phyloP scores from a whole-genome alignment of 345 rosid species.

The Populus davidiana region DNA sequence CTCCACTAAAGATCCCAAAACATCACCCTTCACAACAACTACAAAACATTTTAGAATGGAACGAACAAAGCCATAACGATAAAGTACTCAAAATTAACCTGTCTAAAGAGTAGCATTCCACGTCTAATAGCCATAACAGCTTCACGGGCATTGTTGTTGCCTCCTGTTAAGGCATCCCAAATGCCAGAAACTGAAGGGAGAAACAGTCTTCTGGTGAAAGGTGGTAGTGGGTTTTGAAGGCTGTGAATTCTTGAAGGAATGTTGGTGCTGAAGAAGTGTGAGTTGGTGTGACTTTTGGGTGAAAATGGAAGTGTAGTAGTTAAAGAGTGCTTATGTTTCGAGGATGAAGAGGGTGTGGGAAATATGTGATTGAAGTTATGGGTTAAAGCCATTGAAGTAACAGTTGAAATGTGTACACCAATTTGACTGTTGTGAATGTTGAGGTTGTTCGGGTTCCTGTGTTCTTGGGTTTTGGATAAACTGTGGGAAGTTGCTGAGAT shows the following conservation, averaged over 20 bases:
- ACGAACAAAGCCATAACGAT: background rate
- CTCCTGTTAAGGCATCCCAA: constrained; percentile 85
- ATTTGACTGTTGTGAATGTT: background rate
- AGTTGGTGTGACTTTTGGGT: constrained; percentile 17
- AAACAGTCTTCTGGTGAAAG: constrained; percentile 57
- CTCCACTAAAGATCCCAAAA: constrained; percentile 61
- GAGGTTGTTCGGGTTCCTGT: background rate
- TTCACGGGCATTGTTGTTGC: constrained; percentile 52
- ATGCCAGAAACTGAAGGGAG: constrained; percentile 72
- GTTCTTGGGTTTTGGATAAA: background rate
- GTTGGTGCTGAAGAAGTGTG: constrained; percentile 12
- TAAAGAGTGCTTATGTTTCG: background rate
- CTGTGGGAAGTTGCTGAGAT: background rate
- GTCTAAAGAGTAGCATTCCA: constrained; percentile 78
- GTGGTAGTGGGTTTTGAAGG: constrained; percentile 34
- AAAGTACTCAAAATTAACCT: constrained; percentile 39
- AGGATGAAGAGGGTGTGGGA: background rate
- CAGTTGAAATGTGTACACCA: background rate
- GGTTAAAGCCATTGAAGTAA: background rate
- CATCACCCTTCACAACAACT: constrained; percentile 61
- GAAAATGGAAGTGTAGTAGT: constrained; percentile 25
- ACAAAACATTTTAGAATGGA: background rate
- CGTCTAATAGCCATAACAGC: constrained; percentile 57
- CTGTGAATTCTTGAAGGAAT: constrained; percentile 11
- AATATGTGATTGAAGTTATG: background rate